Conservation (phyloP, 371 early-diverging fungal genomes). For the Rozella allomycis region DNA sequence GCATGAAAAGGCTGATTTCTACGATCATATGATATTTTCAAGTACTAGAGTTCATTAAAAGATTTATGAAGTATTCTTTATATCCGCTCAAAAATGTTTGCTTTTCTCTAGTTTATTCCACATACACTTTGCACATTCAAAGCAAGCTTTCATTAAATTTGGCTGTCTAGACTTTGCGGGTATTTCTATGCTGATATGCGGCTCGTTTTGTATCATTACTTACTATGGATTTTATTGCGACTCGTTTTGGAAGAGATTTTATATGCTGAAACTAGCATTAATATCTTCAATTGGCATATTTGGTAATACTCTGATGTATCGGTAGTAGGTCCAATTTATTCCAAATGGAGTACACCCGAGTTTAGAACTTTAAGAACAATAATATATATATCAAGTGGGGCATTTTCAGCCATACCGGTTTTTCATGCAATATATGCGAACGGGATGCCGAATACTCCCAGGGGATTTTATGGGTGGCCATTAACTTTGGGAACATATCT, state of each 20-base stretch:
- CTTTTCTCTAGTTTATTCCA: conserved; percentile 45
- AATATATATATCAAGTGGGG: conserved; percentile 36
- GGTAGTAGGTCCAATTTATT: conserved; percentile 18
- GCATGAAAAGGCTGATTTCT: too few species aligned
- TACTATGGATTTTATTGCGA: conserved; percentile 43
- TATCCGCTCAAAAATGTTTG: conserved; percentile 7
- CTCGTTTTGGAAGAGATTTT: conserved; percentile 13
- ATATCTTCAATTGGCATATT: conserved; percentile 29
- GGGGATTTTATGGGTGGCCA: background rate
- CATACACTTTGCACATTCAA: conserved; percentile 39
- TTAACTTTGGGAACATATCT: background rate
- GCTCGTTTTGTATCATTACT: conserved; percentile 30
- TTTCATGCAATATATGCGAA: background rate
- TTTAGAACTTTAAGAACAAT: conserved; percentile 6
- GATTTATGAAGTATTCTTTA: conserved; percentile 1
- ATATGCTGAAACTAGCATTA: conserved; percentile 23
- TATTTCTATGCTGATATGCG: conserved; percentile 40
- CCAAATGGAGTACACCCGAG: conserved; percentile 1
- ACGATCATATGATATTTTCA: conserved; percentile 11
- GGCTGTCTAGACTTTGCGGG: conserved; percentile 46
- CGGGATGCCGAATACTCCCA: background rate
- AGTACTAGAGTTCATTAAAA: conserved; percentile 1
- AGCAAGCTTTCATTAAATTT: conserved; percentile 22
- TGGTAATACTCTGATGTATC: too few species aligned
- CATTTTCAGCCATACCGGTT: background rate